phyloP scores from a whole-genome alignment of 2,329 filamentous ascomycete genomes.

The Coniella vitis region DNA sequence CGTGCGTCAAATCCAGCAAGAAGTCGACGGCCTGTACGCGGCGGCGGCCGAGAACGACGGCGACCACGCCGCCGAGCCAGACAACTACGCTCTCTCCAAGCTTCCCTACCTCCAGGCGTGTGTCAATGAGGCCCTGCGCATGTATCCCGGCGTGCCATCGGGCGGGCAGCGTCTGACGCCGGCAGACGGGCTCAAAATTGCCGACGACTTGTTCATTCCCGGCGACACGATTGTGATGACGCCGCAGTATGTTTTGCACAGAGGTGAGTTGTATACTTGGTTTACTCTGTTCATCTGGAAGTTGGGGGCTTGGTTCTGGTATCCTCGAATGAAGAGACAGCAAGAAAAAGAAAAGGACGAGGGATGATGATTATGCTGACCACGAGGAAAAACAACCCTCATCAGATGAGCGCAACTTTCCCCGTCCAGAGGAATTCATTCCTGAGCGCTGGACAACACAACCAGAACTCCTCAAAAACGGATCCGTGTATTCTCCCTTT shows the following conservation, averaged over 20 bases:
- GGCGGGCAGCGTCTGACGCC: constrained; percentile 5
- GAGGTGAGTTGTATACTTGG: background rate
- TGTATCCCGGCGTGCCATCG: constrained; percentile 6
- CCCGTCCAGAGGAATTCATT: constrained; percentile 22
- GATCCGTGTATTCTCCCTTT: constrained; percentile 12
- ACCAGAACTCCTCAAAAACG: constrained; percentile 22
- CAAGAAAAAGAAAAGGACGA: no score
- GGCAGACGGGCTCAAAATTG: constrained; percentile 4
- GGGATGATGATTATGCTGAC: no score
- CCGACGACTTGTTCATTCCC: constrained; percentile 7
- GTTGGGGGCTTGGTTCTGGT: no score
- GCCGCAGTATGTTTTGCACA: constrained; percentile 7
- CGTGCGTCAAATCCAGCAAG: background rate
- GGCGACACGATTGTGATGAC: constrained; percentile 7
- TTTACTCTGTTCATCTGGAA: background rate
- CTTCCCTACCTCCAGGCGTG: constrained; percentile 9
- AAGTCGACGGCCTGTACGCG: constrained; percentile 5
- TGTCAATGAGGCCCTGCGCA: constrained; percentile 12
- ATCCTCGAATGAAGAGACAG: no score
- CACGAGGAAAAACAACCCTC: background rate
- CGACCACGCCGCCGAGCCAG: background rate
- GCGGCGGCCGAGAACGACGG: background rate
- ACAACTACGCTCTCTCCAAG: constrained; percentile 2
- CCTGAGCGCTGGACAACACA: constrained; percentile 29
- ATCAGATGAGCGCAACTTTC: constrained; percentile 16